Base-by-base conservation (phyloP, 169 alveolate species). In the Plasmodium berghei region DNA sequence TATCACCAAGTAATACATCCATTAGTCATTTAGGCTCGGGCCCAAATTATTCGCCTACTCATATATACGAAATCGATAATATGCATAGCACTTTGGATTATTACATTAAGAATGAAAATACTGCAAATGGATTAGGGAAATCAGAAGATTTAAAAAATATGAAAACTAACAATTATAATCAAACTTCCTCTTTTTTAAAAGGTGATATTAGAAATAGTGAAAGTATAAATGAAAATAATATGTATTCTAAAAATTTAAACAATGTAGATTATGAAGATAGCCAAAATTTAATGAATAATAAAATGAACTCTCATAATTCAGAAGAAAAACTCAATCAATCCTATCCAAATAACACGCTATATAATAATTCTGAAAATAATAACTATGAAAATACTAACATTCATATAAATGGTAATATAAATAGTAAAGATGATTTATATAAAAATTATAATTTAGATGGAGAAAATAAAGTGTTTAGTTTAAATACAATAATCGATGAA, bases 11-110 rank as follows among this genome's bases (percentile, higher is more conserved):
- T 49, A 83, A 83, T 67, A 83, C 73, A 10, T 73, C 73, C 6
- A 55, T 83, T 55, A 83, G 83, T 48, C 66, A 67, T 61, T 67
- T 14, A 28, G 90, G 90, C 40, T 20, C 59, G 2, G 55, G 22
- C 12, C n/a, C 54, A 0, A 83, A 83, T 45, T 83, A 83, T 83
- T 83, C 85, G 4, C 90, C 90, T n/a, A 67, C 85, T 20, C 72
- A 67, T 56, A 83, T 83, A 9, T 83, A 67, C 52, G 90, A 83
- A 67, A 83, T 66, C 0, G 90, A 83, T 9, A 83, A 83, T 54
- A 55, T 54, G 16, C 46, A 83, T 34, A 34, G 28, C 40, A 83
- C 40, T 22, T 73, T 54, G 28, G 90, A 83, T 66, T 83, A 67
- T 40, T 67, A 66, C 52, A 14, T 67, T 14, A 83, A 83, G 62